These are phyloP conservation scores for Calycina marina DNA, from an alignment of 2,329 filamentous ascomycete genomes.

Conservation along the genomic window DNA sequence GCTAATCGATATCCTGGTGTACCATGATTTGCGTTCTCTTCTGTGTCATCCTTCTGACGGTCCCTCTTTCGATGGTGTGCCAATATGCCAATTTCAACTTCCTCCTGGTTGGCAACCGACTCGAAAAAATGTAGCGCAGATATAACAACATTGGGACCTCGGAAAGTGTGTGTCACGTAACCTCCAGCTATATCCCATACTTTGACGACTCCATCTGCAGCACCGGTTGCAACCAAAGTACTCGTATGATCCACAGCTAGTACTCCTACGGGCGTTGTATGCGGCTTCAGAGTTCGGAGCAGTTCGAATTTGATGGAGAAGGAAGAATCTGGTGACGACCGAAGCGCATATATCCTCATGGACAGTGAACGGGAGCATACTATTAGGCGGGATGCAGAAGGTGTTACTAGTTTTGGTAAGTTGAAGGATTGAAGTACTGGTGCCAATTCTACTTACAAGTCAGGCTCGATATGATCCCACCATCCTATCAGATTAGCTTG, in stretches of 20 bases:
- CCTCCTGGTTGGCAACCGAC: conserved; percentile 33
- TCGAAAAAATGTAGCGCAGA: conserved; percentile 90
- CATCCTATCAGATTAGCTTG: conserved; percentile 41
- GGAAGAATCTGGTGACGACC: conserved; percentile 37
- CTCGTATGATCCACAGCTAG: conserved; percentile 74
- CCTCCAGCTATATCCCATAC: conserved; percentile 90
- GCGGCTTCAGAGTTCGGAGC: conserved; percentile 72
- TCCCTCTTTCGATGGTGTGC: conserved; percentile 30
- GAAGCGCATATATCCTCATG: conserved; percentile 78
- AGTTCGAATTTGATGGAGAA: conserved; percentile 50
- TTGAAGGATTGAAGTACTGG: conserved; percentile 5
- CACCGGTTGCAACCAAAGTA: conserved; percentile 81
- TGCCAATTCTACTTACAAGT: conserved; percentile 34
- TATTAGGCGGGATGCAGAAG: conserved; percentile 74
- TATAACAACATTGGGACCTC: conserved; percentile 80
- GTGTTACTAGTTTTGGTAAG: conserved; percentile 49
- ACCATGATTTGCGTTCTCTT: conserved; percentile 31
- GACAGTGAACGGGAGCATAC: conserved; percentile 90
- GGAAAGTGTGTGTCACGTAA: conserved; percentile 88
- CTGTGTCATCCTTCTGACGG: conserved; percentile 27
- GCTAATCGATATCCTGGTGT: conserved; percentile 61
- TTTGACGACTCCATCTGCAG: conserved; percentile 86
- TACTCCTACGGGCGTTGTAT: conserved; percentile 78
- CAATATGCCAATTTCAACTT: conserved; percentile 24
- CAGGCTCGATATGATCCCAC: conserved; percentile 64